phyloP scores from a whole-genome alignment of 2,329 filamentous ascomycete genomes.

The Scleromitrula shiraiana region DNA sequence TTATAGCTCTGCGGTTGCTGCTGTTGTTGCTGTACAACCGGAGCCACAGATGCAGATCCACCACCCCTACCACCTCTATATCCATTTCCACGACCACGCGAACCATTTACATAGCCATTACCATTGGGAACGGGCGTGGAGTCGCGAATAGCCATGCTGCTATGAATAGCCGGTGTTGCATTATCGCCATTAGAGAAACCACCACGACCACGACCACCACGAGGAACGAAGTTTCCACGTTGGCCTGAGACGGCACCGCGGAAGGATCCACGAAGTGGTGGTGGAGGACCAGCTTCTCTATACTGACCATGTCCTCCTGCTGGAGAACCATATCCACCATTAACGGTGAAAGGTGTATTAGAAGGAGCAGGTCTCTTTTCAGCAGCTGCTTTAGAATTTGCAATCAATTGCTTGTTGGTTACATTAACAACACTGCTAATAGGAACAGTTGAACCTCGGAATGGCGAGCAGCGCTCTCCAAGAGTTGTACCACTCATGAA shows the following conservation, averaged over 20 bases:
- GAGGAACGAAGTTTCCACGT: constrained; percentile 5
- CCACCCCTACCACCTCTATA: constrained; percentile 21
- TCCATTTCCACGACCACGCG: constrained; percentile 15
- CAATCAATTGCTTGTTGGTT: constrained; percentile 71
- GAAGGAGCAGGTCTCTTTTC: constrained; percentile 44
- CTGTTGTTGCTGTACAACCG: not conserved
- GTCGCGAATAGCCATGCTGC: constrained; percentile 20
- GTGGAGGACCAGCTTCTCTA: constrained; percentile 47
- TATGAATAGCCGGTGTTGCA: constrained; percentile 21
- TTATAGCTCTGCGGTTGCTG: constrained; percentile 39
- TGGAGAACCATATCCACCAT: constrained; percentile 46
- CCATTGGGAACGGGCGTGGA: constrained; percentile 14
- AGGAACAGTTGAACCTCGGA: constrained; percentile 88
- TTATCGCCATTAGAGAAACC: constrained; percentile 22
- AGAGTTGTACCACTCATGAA: constrained; percentile 98
- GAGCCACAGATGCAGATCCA: constrained; percentile 1
- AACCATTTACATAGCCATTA: constrained; percentile 15
- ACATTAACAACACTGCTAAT: constrained; percentile 85
- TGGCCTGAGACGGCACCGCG: constrained; percentile 40
- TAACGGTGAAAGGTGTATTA: constrained; percentile 43
- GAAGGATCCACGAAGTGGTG: constrained; percentile 48
- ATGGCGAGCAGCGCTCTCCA: constrained; percentile 81
- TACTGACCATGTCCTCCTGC: constrained; percentile 51
- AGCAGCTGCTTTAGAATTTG: constrained; percentile 50
- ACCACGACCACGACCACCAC: constrained; percentile 30